Evolutionary conservation across 2,329 filamentous ascomycete genomes (phyloP).

Genomic region (Penicillium sp.): DNA sequence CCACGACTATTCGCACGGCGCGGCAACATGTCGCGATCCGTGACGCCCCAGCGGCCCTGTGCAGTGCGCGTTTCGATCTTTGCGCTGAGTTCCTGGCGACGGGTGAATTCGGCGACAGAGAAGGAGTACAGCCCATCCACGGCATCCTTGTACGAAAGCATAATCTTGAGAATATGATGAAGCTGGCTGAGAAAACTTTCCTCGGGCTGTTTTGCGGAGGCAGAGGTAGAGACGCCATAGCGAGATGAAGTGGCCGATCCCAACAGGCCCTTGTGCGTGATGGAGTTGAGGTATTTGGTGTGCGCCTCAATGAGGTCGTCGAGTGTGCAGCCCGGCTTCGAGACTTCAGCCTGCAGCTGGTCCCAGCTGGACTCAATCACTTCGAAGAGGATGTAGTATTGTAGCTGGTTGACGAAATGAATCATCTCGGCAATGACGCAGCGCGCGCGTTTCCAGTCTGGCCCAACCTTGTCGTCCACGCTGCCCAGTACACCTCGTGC

Average conservation of each 20-base stretch:
- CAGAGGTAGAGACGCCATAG: conserved; percentile 28
- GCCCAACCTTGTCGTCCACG: conserved; percentile 69
- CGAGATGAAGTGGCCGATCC: conserved; percentile 59
- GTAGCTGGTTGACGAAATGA: conserved; percentile 93
- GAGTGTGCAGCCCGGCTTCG: conserved; percentile 82
- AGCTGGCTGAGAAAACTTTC: conserved; percentile 87
- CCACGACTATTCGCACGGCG: conserved; percentile 33
- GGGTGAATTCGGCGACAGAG: conserved; percentile 91
- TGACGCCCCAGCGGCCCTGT: conserved; percentile 65
- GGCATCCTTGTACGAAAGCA: conserved; percentile 90
- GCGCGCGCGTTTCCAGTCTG: conserved; percentile 87
- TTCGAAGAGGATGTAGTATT: conserved; percentile 98
- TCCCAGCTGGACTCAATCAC: conserved; percentile 97
- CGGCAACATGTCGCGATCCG: conserved; percentile 54
- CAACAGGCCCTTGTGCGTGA: conserved; percentile 93
- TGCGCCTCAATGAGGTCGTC: conserved; percentile 95
- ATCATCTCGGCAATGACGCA: conserved; percentile 96
- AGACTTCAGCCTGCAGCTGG: conserved; percentile 78
- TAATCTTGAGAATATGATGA: conserved; percentile 86
- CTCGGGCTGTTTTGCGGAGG: conserved; percentile 54
- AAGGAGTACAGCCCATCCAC: conserved; percentile 94
- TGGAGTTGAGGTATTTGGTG: conserved; percentile 84
- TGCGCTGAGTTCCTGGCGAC: conserved; percentile 80
- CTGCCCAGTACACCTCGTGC: conserved; percentile 84
- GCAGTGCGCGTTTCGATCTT: conserved; percentile 67